Base-by-base conservation (phyloP, 2,329 filamentous ascomycete genomes). In the Thielaviopsis populi region DNA sequence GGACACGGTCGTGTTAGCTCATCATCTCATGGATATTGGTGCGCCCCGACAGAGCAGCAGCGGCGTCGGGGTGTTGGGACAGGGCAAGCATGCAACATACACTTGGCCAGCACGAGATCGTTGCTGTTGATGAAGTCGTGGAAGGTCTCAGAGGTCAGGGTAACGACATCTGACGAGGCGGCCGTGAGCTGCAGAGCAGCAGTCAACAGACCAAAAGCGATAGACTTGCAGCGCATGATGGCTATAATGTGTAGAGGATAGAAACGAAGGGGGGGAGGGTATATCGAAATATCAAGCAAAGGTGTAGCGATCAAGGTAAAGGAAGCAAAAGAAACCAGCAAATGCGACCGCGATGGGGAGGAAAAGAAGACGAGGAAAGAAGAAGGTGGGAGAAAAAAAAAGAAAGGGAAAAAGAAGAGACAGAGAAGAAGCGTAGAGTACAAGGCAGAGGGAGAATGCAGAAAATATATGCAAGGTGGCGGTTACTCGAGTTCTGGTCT, bases 61-160 rank as follows among this genome's bases (percentile, higher is more conserved):
- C 41, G 15, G 11, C 42, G 42, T 15, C 42, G 24, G 27, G 40
- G 46, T 8, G 33, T 37, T 8, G 30, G 10, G 33, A 8, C 33
- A 53, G 40, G 22, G 8, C 10, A 33, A 27, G 50, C 30, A 46
- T 19, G 27, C 33, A 48, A 78, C 87, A 77, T 80, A 92, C 89
- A 99, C 79, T 99, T 91, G 70, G 91, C 91, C 67, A 99, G 86
- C 63, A 96, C 92, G 65, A 99, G 82, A 70, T 90, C 85, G 75
- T 97, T 88, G 70, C 84, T 77, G 74, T 87, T 87, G 73, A 99
- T 79, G 76, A 96, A 99, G 67, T 86, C 83, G 69, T 88, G 82
- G 75, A 99, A 99, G 69, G 83, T 89, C 73, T 92, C 89, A 75
- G 86, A 86, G 76, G 88, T 95, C 69, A 99, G 80, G 69, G 89